Conservation (phyloP, 768 basidiomycete species). For the Collybia nuda region DNA sequence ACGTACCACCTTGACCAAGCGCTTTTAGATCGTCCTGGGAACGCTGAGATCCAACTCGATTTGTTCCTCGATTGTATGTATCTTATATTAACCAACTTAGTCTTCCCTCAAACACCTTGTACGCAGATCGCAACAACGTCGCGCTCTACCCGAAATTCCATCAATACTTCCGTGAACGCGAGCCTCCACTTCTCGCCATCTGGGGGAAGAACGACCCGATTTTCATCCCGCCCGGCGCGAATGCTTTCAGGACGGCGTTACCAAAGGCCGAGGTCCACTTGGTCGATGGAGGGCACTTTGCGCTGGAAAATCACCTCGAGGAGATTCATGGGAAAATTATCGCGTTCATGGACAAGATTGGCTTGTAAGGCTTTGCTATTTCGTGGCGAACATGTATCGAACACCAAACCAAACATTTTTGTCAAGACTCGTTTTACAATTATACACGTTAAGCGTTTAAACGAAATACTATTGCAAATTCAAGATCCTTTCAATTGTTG, state of each 20-base stretch:
- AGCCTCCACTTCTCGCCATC: conserved; percentile 41
- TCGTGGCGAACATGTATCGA: too few relatives aligned
- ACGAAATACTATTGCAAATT: too few relatives aligned
- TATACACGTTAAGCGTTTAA: too few relatives aligned
- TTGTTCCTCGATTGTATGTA: conserved; percentile 31
- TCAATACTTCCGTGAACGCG: conserved; percentile 34
- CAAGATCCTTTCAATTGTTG: too few relatives aligned
- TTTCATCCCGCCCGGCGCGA: conserved; percentile 43
- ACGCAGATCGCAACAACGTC: conserved; percentile 41
- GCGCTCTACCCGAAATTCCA: conserved; percentile 44
- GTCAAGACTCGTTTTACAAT: too few relatives aligned
- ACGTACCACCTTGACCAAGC: conserved; percentile 42
- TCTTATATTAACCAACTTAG: not conserved
- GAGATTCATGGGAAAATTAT: not conserved
- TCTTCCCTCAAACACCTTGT: not conserved
- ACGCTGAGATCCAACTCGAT: conserved; percentile 41
- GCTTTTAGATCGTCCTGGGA: conserved; percentile 35
- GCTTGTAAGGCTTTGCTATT: not conserved
- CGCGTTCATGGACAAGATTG: not conserved
- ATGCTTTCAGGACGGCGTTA: conserved; percentile 34
- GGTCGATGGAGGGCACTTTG: not conserved
- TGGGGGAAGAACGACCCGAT: conserved; percentile 48
- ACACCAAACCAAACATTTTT: too few relatives aligned
- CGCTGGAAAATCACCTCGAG: conserved; percentile 4
- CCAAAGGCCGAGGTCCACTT: conserved; percentile 1